Evolutionary conservation across 1,284 basidiomycete genomes (phyloP).

Genomic region (Athelia psychrophila): DNA sequence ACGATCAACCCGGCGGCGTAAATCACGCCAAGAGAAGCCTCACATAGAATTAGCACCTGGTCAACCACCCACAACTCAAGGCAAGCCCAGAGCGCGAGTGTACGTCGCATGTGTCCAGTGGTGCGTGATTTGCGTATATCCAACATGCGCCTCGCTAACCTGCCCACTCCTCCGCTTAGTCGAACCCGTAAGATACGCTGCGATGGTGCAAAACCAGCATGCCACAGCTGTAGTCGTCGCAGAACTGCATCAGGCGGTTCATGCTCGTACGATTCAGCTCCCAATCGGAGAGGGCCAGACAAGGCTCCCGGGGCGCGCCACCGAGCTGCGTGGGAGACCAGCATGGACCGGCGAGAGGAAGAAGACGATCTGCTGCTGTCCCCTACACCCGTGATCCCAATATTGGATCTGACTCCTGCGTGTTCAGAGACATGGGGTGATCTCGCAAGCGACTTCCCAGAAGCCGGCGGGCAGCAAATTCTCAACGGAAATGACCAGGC

Average conservation of each 20-base stretch:
- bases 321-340: conserved; percentile 40
- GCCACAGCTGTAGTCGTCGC: conserved; percentile 65
- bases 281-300: conserved; percentile 76
- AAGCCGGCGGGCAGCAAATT: no score
- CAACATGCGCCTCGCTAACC: no score
- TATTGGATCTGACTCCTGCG: conserved; percentile 3
- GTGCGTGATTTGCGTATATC: conserved; percentile 30
- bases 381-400: conserved; percentile 3
- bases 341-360: conserved; percentile 19
- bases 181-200: conserved; percentile 77
- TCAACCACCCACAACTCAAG: conserved; percentile 75
- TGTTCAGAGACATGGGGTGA: conserved; percentile 1
- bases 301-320: conserved; percentile 71
- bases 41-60: conserved; percentile 63
- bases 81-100: conserved; percentile 65
- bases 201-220: conserved; percentile 73
- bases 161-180: conserved; percentile 31
- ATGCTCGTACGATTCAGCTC: conserved; percentile 63
- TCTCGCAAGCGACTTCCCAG: not conserved
- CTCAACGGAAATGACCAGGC: no score
- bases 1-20: conserved; percentile 20
- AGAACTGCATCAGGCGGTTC: conserved; percentile 27
- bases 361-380: conserved; percentile 5
- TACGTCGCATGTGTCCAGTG: conserved; percentile 77
- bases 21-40: conserved; percentile 55